Evolutionary conservation across 2,329 filamentous ascomycete genomes (phyloP), one percentile per base, ranked within the genome.

Genomic region (Claviceps spartinae): DNA sequence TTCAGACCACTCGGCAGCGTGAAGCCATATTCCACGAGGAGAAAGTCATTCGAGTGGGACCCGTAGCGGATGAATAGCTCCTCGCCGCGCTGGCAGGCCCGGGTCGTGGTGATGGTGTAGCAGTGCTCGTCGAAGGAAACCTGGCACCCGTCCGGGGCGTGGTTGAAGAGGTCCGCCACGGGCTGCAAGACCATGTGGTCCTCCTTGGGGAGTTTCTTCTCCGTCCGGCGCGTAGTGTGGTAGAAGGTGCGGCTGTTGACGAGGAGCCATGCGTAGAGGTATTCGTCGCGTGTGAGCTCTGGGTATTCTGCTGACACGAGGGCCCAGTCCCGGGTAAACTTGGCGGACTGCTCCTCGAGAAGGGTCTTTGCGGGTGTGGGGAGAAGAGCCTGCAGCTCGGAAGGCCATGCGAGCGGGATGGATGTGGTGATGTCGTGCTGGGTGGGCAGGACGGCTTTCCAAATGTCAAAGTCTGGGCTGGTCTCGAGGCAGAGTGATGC

Each of bases 21-120:
- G 58, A 78, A 78, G 24, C 75, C 75, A 60, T 78, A 88, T 66
- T 88, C 85, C 0, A 79, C 75, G 2, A 88, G 76, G 20, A 89
- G 65, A 54, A 85, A 81, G 62, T 88, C 85, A 57, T 86, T 86
- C 47, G 73, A 74, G 63, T 88, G 85, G 2, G 73, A 63, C 9
- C 85, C 85, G 61, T 89, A 89, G 48, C 75, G 78, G 49, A 86
- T 79, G 54, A 77, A 77, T 1, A 88, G 68, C 66, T 89, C 85
- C 26, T 84, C 77, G 11, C 80, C 81, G 1, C 63, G 58, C 3
- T 62, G 63, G 59, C 84, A 82, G 0, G 68, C 61, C 2, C 69
- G 64, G 47, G 73, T 67, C 2, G 79, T 74, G 18, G 67, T 72
- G 47, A 86, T 72, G 24, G 69, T 72, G 66, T 81, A 86, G 5